phyloP scores from a whole-genome alignment of 176 grass and related monocot species.

The Oryza glaberrima region DNA sequence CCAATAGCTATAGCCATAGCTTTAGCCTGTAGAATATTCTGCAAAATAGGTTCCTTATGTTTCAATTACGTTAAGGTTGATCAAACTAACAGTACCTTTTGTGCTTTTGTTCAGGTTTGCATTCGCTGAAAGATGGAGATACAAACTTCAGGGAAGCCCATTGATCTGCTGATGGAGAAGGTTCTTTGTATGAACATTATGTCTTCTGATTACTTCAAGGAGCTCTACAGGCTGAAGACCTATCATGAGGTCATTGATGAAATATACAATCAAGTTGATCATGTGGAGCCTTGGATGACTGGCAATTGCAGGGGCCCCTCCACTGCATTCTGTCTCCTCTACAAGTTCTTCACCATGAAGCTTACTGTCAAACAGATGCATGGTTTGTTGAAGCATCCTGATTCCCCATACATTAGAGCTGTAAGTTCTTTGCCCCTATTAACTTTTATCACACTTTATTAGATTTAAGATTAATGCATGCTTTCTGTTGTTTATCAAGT shows the following conservation, averaged over 20 bases:
- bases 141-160: conserved; percentile 79
- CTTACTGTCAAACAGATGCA: conserved; percentile 96
- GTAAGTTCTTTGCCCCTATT: conserved; percentile 56
- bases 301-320: conserved; percentile 93
- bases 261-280: conserved; percentile 85
- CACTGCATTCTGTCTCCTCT: conserved; percentile 93
- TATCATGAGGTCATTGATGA: conserved; percentile 95
- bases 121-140: conserved; percentile 67
- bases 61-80: background rate
- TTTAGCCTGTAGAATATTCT: background rate
- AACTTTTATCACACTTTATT: conserved; percentile 12
- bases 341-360: conserved; percentile 95
- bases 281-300: conserved; percentile 97
- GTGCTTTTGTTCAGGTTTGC: background rate
- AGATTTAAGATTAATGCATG: conserved; percentile 17
- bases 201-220: conserved; percentile 95
- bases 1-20: background rate
- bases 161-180: conserved; percentile 86
- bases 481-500: conserved; percentile 20
- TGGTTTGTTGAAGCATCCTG: conserved; percentile 92
- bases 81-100: background rate
- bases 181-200: conserved; percentile 96
- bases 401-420: conserved; percentile 95
- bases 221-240: conserved; percentile 83
- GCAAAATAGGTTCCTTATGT: conserved; percentile 4